Evolutionary conservation across 2,329 filamentous ascomycete genomes (phyloP).

Genomic region (Trichothecium roseum): DNA sequence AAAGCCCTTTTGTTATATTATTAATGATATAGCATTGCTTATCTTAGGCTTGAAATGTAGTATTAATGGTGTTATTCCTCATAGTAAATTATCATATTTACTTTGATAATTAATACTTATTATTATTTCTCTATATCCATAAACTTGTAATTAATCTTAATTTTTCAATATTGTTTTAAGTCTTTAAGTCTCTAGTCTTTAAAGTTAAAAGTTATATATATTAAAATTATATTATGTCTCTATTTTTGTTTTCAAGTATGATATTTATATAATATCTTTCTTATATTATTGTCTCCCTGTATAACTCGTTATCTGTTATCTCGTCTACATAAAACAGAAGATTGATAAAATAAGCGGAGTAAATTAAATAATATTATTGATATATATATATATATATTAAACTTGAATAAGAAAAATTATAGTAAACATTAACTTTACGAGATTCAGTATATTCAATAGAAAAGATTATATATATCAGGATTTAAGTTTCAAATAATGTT

Average conservation of each 20-base stretch:
- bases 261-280: no score
- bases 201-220: not conserved
- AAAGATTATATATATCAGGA: not conserved
- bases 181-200: not conserved
- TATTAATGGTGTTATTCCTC: no score
- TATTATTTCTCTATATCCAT: no score
- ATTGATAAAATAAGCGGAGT: not conserved
- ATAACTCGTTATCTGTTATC: not conserved
- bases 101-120: no score
- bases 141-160: not conserved
- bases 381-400: constrained; percentile 1
- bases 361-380: no score
- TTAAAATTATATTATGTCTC: not conserved
- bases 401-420: no score
- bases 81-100: no score
- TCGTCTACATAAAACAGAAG: not conserved
- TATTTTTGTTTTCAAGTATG: no score
- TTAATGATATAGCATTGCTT: no score
- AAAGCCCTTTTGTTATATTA: no score
- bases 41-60: no score
- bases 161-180: not conserved
- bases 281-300: no score
- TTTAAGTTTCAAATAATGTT: constrained; percentile 1
- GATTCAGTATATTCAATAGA: not conserved
- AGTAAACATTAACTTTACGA: constrained; percentile 2